Conservation (phyloP, 192 early-diverging fungal species). For the Mortierella hygrophila region DNA sequence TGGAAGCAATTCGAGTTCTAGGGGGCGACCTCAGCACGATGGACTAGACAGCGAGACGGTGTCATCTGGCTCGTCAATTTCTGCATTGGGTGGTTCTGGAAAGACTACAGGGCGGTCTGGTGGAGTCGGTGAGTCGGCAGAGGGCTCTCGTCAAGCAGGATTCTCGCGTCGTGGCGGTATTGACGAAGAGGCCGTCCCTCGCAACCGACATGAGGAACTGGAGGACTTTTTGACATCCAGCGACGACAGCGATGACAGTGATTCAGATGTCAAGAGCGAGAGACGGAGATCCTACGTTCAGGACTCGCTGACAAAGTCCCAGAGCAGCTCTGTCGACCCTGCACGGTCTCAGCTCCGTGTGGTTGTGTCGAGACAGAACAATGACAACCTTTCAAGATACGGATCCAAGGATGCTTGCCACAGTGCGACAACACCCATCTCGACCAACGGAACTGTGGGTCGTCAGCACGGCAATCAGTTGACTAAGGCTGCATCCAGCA, state of each 20-base stretch:
- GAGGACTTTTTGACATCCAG: not conserved
- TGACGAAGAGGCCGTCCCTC: not conserved
- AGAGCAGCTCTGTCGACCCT: not conserved
- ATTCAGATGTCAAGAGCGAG: not conserved
- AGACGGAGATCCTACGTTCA: not conserved
- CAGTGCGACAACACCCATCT: constrained; percentile 4
- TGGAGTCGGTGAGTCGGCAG: no score
- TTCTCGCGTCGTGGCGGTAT: not conserved
- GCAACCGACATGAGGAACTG: not conserved
- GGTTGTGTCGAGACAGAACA: not conserved
- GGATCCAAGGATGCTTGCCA: not conserved
- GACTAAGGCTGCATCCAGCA: not conserved
- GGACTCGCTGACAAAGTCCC: not conserved
- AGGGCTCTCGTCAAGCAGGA: not conserved
- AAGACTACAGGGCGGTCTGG: not conserved
- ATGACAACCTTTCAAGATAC: not conserved
- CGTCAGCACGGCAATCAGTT: not conserved
- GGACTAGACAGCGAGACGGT: not conserved
- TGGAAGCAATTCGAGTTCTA: not conserved
- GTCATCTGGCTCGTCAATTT: not conserved
- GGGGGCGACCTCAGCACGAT: not conserved
- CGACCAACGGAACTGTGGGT: constrained; percentile 16
- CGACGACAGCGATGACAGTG: not conserved
- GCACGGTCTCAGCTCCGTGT: not conserved
- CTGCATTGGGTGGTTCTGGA: not conserved